Evolutionary conservation across 2,329 filamentous ascomycete genomes (phyloP), one percentile per base, ranked within the genome.

Genomic region (Ceratocystis cacaofunesta): DNA sequence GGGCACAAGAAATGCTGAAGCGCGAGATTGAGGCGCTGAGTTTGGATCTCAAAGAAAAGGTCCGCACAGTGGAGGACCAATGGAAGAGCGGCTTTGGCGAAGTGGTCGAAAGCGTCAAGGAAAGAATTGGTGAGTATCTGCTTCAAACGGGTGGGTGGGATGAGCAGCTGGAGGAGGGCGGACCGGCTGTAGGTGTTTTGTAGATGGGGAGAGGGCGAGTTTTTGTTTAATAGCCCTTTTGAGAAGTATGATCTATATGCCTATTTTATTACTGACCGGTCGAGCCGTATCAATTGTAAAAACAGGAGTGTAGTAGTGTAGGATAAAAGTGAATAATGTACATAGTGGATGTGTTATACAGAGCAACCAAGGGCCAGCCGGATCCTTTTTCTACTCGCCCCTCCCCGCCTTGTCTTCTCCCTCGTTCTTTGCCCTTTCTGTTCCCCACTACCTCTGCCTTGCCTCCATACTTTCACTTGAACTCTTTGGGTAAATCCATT

Each of bases 1-100:
- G 76, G 65, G 78, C 82, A 69, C 77, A 81, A 67, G 78, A 79
- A 65, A 84, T 87, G 70, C 81, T 83, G 64, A 76, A 76, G n/a
- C 80, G 82, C 61, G 89, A 95, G 74, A 88, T 88, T 71, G 77
- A 78, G 44, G 77, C 82, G 65, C 75, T 96, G 71, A 96, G 91
- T 5, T 85, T 86, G 61, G 92, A 96, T 72, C 75, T 97, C 69
- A 94, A 97, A 76, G 92, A 96, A 72, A 95, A 95, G 75, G 94
- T 96, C 1, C 84, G 87, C 41, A 84, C 92, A 69, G 89, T 97
- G 43, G 91, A 96, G 75, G 88, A 90, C 65, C 90, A 95, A 75
- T 97, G 94, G 92, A 80, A 82, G 44, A 89, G 90, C 71, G 91
- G 89, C 4, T 78, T 97, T n/a, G 92, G 92, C 0, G 85, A 86